A percentile compares a stretch with the other conserved stretches of the same genome.
Evolutionary conservation across 1,284 basidiomycete species (phyloP).

Genomic region (Vanrija pseudolonga): DNA sequence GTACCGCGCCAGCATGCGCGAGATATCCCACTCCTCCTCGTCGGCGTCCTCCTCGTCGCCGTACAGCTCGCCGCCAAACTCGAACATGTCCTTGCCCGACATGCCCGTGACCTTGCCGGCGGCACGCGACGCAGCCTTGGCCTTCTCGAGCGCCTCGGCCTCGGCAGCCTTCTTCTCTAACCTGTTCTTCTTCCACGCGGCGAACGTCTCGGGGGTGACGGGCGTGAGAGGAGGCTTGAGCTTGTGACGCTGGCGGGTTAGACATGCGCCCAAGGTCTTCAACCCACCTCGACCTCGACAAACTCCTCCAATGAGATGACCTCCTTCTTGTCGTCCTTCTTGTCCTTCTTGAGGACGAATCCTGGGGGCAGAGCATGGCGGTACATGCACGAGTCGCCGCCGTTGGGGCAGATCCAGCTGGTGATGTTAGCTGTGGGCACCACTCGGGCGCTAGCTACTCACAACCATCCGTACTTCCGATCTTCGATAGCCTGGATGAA

Average conservation of each 20-base stretch:
- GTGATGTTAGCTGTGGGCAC: conserved; percentile 10
- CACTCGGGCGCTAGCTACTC: conserved; percentile 11
- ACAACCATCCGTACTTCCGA: conserved; percentile 65
- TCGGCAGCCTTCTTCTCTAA: conserved; percentile 91
- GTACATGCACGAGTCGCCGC: conserved; percentile 79
- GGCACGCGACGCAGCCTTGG: conserved; percentile 77
- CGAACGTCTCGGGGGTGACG: conserved; percentile 90
- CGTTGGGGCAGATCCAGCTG: conserved; percentile 52
- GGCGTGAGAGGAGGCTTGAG: conserved; percentile 87
- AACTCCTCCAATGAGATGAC: conserved; percentile 94
- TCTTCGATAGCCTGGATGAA: conserved; percentile 96
- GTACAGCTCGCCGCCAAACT: conserved; percentile 95
- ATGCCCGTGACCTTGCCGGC: conserved; percentile 91
- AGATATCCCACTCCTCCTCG: conserved; percentile 50
- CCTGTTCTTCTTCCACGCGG: conserved; percentile 89
- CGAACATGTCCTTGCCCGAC: conserved; percentile 95
- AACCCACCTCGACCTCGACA: conserved; percentile 83
- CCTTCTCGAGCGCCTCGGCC: conserved; percentile 70
- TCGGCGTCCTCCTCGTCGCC: conserved; percentile 63
- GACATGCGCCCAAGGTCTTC: conserved; percentile 3
- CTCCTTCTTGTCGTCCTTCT: conserved; percentile 69
- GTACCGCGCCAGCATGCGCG: conserved; percentile 44
- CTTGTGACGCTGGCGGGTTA: conserved; percentile 73
- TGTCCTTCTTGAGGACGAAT: conserved; percentile 88
- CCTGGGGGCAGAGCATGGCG: conserved; percentile 93